Evolutionary conservation across 108 stramenopile species (phyloP), one percentile per base, ranked within the genome.

Genomic region (Pseudonitzschia delicatissima): DNA sequence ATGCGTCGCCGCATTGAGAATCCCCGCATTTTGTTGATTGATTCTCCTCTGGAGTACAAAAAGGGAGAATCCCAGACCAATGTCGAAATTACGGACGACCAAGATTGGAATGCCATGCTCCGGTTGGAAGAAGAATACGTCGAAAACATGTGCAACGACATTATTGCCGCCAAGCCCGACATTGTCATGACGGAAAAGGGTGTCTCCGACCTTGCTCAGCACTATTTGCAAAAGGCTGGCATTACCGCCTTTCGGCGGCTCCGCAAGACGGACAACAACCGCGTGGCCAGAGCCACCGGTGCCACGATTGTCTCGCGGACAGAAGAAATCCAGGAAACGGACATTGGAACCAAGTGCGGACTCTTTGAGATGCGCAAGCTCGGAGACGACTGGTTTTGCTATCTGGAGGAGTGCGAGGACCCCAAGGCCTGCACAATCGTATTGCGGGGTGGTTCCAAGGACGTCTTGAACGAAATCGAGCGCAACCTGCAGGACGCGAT

Each of bases 161-260:
- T 99, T 71, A 96, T 99, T 74, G 97, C 95, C 17, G 78, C 84
- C 80, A 90, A 95, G 71, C 99, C 99, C 1, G 98, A 99, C 78
- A 91, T 99, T 76, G 98, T 99, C 73, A 91, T 98, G 69, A 98
- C 98, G 15, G 99, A 99, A 82, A 99, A 99, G 82, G 99, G 99
- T 32, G 98, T 99, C 11, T 91, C 90, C 50, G 99, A 99, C 82
- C 80, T 99, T 74, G 99, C 99, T 3, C 98, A 99, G 83, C 99
- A 99, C 82, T 99, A 93, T 82, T 81, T 99, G 68, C 82, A 89
- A 79, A 99, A 99, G 90, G 98, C 96, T 8, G 89, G 93, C 62
- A 96, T 99, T 68, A 95, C 97, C 27, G 98, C 97, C 37, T 97
- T 99, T 79, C 88, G 99, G 28, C 81, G 99, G 34, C 70, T 99